phyloP scores from a whole-genome alignment of 768 basidiomycete species.

The Pisolithus marmoratus region DNA sequence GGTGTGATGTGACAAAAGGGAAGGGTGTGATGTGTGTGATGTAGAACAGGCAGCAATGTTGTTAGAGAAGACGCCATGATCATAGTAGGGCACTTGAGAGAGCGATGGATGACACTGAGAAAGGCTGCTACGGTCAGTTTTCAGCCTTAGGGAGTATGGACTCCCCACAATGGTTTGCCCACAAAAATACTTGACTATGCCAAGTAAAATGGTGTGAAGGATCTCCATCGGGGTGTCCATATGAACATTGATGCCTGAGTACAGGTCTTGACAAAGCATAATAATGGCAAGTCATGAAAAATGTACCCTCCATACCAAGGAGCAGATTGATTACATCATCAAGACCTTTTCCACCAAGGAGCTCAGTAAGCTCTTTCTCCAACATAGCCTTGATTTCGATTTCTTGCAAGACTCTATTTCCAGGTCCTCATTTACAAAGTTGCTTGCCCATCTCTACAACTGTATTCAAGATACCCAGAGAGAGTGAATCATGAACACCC shows the following conservation, averaged over 20 bases:
- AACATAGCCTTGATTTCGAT: neutral
- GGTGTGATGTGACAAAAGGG: no score
- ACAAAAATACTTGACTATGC: neutral
- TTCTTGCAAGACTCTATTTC: neutral
- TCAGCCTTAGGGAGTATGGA: no score
- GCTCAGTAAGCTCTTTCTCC: slow-evolving; percentile 1
- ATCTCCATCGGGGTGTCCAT: neutral
- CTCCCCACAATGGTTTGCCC: neutral
- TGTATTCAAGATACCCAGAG: neutral
- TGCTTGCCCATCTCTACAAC: slow-evolving; percentile 3
- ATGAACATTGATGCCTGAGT: neutral
- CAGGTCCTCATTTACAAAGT: neutral
- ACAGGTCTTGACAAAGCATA: no score
- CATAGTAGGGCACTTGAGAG: no score
- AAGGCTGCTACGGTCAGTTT: no score
- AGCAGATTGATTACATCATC: neutral
- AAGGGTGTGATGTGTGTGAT: no score
- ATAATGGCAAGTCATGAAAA: no score
- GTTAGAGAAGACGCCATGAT: no score
- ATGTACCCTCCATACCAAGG: neutral
- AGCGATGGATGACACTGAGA: no score
- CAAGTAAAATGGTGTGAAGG: neutral
- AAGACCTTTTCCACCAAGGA: neutral
- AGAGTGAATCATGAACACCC: neutral
- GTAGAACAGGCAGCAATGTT: no score